Conservation (phyloP, 1,284 basidiomycete species). For the Phellinidium pouzarii region DNA sequence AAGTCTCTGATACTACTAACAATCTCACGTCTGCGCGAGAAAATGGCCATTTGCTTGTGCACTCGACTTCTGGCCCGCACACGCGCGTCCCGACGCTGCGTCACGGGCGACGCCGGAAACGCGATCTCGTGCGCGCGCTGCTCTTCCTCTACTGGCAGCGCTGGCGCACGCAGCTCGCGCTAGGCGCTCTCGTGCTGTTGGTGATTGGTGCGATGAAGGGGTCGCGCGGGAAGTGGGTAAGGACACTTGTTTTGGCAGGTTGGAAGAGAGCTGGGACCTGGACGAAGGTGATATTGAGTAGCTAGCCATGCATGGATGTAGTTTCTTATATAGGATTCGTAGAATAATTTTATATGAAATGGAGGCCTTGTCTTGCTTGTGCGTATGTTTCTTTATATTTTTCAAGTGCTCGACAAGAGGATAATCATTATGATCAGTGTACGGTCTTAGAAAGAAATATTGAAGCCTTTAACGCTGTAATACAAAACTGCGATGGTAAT, state of each 20-base stretch:
- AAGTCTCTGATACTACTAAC: background rate
- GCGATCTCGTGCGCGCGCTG: conserved; percentile 64
- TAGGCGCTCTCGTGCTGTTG: conserved; percentile 25
- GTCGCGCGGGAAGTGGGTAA: background rate
- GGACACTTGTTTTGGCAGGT: background rate
- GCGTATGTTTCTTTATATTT: too few species aligned
- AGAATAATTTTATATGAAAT: too few species aligned
- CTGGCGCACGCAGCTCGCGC: conserved; percentile 42
- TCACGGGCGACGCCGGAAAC: conserved; percentile 59
- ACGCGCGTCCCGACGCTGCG: conserved; percentile 35
- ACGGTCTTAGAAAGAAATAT: too few species aligned
- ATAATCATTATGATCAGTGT: too few species aligned
- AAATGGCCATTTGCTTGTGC: background rate
- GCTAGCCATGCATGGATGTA: too few species aligned
- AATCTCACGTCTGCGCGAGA: background rate
- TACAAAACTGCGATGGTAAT: too few species aligned
- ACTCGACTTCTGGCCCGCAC: background rate
- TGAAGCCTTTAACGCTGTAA: too few species aligned
- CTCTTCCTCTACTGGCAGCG: conserved; percentile 57
- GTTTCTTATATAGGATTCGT: too few species aligned
- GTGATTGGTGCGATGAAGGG: conserved; percentile 5
- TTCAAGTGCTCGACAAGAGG: too few species aligned
- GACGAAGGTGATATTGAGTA: too few species aligned
- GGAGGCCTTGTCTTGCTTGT: too few species aligned
- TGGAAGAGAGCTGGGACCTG: background rate